Conservation (phyloP, 2,329 filamentous ascomycete genomes). For the Rhytidhysteron rufulum region DNA sequence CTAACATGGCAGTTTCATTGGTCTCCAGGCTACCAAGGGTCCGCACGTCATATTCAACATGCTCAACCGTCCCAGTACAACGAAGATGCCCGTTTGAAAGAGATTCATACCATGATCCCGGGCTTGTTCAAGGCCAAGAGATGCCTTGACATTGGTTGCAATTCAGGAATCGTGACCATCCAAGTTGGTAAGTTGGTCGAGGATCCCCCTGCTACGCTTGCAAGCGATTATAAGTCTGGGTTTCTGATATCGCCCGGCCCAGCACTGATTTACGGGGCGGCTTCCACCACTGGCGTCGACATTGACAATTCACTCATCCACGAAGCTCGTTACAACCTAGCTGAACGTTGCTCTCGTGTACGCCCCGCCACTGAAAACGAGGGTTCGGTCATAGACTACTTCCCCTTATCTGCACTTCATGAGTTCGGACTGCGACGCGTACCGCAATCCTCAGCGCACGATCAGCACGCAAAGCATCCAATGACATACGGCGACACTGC, state of each 20-base stretch:
- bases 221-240: slow-evolving; percentile 26
- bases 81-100: slow-evolving; percentile 32
- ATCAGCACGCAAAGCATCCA: slow-evolving; percentile 9
- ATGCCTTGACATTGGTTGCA: slow-evolving; percentile 39
- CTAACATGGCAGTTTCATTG: slow-evolving; percentile 8
- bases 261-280: slow-evolving; percentile 36
- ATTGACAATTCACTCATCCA: slow-evolving; percentile 34
- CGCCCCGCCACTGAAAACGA: slow-evolving; percentile 17
- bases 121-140: slow-evolving; percentile 30
- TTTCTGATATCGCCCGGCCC: slow-evolving; percentile 25
- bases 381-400: slow-evolving; percentile 26
- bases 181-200: slow-evolving; percentile 34
- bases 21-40: slow-evolving; percentile 33
- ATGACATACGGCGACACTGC: slow-evolving; percentile 10
- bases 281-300: slow-evolving; percentile 37
- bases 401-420: slow-evolving; percentile 33
- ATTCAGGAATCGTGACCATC: slow-evolving; percentile 34
- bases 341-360: slow-evolving; percentile 33
- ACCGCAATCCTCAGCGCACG: too few species aligned
- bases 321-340: slow-evolving; percentile 33
- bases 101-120: slow-evolving; percentile 29
- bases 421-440: slow-evolving; percentile 30
- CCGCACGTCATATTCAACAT: slow-evolving; percentile 28
- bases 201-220: slow-evolving; percentile 18
- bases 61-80: slow-evolving; percentile 31